Conservation (phyloP, 805 yeast genomes). For the Candida argentea region DNA sequence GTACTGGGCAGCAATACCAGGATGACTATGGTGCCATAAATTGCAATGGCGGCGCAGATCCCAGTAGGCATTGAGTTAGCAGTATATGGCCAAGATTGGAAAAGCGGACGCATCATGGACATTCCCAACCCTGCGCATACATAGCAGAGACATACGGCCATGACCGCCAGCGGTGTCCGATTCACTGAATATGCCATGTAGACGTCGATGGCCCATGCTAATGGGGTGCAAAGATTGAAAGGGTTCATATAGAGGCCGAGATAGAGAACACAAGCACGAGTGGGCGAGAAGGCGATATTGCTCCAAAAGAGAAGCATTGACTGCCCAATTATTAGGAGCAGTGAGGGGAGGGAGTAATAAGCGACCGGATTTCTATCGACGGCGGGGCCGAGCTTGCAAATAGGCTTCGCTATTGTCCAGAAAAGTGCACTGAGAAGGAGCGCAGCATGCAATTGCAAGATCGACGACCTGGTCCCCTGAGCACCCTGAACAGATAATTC, state of each 20-base stretch:
- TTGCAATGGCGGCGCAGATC: constrained; percentile 2
- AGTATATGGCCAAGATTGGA: neutral
- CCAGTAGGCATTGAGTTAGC: neutral
- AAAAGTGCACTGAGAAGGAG: neutral
- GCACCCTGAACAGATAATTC: too few species aligned
- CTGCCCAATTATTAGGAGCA: constrained; percentile 8
- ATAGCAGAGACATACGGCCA: constrained; percentile 11
- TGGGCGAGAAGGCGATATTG: constrained; percentile 14
- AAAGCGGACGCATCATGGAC: neutral
- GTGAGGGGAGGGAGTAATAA: too few species aligned
- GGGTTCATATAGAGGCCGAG: constrained; percentile 21
- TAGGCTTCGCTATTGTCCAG: neutral
- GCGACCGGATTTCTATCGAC: neutral
- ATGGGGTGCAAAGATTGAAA: constrained; percentile 21
- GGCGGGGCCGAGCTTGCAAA: neutral
- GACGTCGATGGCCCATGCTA: constrained; percentile 17
- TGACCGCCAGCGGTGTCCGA: constrained; percentile 3
- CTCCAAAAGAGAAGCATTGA: constrained; percentile 14
- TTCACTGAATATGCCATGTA: constrained; percentile 6
- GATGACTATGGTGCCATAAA: neutral
- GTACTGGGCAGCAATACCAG: neutral
- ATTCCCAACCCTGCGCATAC: neutral
- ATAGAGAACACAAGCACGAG: constrained; percentile 15
- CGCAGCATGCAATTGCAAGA: neutral
- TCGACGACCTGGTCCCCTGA: neutral